These are phyloP conservation scores for Chlorencoelia australis DNA, from an alignment of 2,329 filamentous ascomycete species.

Conservation along the genomic window DNA sequence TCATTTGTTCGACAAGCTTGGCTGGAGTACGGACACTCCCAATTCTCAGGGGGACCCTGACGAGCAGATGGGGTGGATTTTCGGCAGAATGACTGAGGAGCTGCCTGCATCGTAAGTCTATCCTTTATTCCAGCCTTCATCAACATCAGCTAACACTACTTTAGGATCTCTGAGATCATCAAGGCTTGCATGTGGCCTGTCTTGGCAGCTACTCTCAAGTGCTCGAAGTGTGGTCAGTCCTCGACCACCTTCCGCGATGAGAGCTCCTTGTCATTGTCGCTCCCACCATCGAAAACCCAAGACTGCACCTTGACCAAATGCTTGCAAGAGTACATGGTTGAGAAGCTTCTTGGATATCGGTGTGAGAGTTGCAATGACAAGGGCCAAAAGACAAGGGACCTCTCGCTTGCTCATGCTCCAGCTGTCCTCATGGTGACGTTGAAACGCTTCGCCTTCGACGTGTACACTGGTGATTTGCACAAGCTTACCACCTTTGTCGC, in stretches of 20 bases:
- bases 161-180: conserved; percentile 12
- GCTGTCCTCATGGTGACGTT: conserved; percentile 22
- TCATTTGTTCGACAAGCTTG: background rate
- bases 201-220: conserved; percentile 14
- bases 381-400: conserved; percentile 8
- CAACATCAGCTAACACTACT: conserved; percentile 1
- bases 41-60: conserved; percentile 25
- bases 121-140: background rate
- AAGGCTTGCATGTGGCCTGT: conserved; percentile 15
- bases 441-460: conserved; percentile 20
- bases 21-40: conserved; percentile 7
- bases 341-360: conserved; percentile 18
- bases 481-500: conserved; percentile 16
- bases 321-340: conserved; percentile 16
- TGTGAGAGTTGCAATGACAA: conserved; percentile 20
- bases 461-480: conserved; percentile 7
- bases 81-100: conserved; percentile 19
- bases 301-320: conserved; percentile 15
- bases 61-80: conserved; percentile 23
- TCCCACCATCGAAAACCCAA: conserved; percentile 15
- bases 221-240: conserved; percentile 18
- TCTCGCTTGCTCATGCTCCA: conserved; percentile 17
- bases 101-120: conserved; percentile 19
- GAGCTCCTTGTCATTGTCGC: conserved; percentile 18
- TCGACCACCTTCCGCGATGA: conserved; percentile 16